Base-by-base conservation (phyloP, 2,329 filamentous ascomycete genomes). In the Aspergillus floridensis region DNA sequence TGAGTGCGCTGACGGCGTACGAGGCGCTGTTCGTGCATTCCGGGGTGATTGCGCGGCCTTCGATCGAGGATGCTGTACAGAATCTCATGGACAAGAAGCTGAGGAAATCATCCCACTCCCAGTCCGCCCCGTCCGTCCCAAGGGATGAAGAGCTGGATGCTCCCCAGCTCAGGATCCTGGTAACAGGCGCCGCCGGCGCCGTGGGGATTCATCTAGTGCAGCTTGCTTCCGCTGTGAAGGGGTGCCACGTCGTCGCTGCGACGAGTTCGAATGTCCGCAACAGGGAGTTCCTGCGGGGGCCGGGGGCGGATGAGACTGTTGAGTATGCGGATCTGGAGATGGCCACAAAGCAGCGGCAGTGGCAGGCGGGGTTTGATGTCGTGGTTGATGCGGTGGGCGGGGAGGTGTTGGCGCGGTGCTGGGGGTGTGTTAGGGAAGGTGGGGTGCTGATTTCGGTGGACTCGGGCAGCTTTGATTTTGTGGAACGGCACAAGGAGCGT, bases 191-290 rank as follows among this genome's bases (percentile, higher is more conserved):
- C 31, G 68, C 70, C 8, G 78, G 78, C 8, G 76, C 71, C 0
- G 72, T 74, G 2, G 77, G 78, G 2, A 64, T 70, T 0, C 79
- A 71, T 53, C 64, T 70, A 1, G 70, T 79, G 5, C 77, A 79
- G 60, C 60, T 79, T 8, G 77, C 75, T 38, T 64, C 66, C 0
- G 48, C 70, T 3, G 74, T 74, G 1, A 8, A 6, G 7, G 70
- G 66, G 2, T 5, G 67, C 38, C 59, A 68, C 44, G 66, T 74
- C n/a, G 74, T 77, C n/a, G 72, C 70, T 4, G 68, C 73, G 8
- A 68, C 72, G 3, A 74, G 73, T 49, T 78, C 76, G 12, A 68
- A 69, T 12, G 57, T 24, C 4, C 65, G 69, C 8, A 78, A 79
- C 59, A 62, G 60, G 10, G 63, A 69, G n/a, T 70, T 78, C 14